Base-by-base conservation (phyloP, 768 basidiomycete genomes). In the Boletus huronensis region DNA sequence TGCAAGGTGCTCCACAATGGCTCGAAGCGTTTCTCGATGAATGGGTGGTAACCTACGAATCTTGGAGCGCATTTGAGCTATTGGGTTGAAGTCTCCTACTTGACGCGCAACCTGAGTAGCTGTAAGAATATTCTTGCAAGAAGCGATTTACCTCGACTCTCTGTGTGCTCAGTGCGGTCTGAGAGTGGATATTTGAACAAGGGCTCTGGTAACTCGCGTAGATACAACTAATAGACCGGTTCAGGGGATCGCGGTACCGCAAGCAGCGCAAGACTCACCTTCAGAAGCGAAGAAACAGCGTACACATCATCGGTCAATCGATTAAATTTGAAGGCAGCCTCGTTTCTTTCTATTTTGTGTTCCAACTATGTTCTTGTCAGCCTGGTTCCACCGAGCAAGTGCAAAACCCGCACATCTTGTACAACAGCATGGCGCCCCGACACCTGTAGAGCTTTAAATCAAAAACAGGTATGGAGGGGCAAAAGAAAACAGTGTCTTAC, bases 181-280 rank as follows among this genome's bases (percentile, higher is more conserved):
- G 85, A 81, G 17, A 92, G 72, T 10, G 88, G 77, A 64, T 88
- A 88, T 64, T 74, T 85, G 74, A 97, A 96, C 19, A 97, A 77
- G 4, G 94, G 91, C 64, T 97, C 94, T 2, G 93, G 92, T 16
- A 97, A 74, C 64, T 90, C 90, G 50, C 94, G 84, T 23, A 96
- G 75, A 73, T 96, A 90, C 34, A 85, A 71, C 87, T 90, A 48
- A 32, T 16, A 16, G 41, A 29, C 16, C 2, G 6, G 8, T n/a
- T 62, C 44, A 61, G 48, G 32, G 32, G 11, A 31, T 39, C n/a
- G 17, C 40, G 25, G 19, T 40, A 41, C n/a, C 21, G 17, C 28
- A 21, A 23, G 43, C 31, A 29, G 28, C 9, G 2, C 13, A 49
- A 11, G 4, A 25, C 52, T 52, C 52, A 90, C 90, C 81, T 97